Evolutionary conservation across 1,284 basidiomycete genomes (phyloP), one percentile per base, ranked within the genome.

Genomic region (Tilletia indica): DNA sequence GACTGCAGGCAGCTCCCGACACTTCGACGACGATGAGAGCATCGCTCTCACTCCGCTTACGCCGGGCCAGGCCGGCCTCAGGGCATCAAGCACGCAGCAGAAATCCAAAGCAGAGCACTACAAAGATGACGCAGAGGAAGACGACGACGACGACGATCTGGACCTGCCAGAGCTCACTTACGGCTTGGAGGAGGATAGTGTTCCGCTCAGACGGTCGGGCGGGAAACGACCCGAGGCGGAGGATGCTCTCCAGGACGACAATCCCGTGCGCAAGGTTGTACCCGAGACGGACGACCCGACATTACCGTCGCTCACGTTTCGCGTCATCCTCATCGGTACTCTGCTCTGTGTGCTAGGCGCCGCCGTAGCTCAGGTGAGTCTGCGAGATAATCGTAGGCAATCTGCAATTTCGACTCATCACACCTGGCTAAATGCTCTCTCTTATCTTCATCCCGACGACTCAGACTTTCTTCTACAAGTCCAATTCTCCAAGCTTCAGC

Each of bases 321-420:
- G 88, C 38, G 87, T 87, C 2, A 72, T 88, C 4, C 19, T 88
- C 4, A 85, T 89, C n/a, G 88, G 88, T 1, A 83, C 81, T 1
- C 73, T 87, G 54, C 87, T 89, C 77, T 88, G 87, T 72, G 75
- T 87, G 16, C 77, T 88, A 1, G 88, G 88, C 5, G 88, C 88
- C 11, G 84, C 85, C 14, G 85, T 86, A 4, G 84, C 83, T 2
- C 85, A 85, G 75, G 78, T 87, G 45, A 56, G 68, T 45, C 19
- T 12, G 58, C 34, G 38, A n/a, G 49, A 11, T 54, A 1, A 8
- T 31, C 51, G 6, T n/a, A 19, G n/a, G n/a, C 51, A 14, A n/a
- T 31, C 11, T 54, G 56, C 21, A 12, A 11, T 58, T 31, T 25
- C 25, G 21, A n/a, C 4, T 14, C 6, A n/a, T 31, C n/a, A 5